Conservation (phyloP, 139 green algal genomes). For the Dunaliella primolecta region DNA sequence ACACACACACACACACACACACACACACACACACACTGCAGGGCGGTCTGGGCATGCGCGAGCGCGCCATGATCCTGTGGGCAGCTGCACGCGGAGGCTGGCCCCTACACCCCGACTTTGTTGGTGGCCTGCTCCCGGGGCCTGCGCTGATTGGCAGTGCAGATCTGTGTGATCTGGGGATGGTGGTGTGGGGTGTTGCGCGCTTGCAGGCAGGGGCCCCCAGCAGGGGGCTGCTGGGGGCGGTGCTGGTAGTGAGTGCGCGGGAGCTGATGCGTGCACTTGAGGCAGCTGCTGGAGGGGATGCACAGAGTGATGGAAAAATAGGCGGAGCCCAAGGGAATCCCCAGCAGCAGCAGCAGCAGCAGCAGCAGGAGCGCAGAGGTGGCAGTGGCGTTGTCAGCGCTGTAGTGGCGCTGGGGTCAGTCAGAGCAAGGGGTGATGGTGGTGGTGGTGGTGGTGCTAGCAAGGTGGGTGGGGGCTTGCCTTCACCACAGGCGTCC, state of each 20-base stretch:
- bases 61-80: background rate
- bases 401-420: no score
- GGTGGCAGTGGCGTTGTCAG: background rate
- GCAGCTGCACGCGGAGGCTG: background rate
- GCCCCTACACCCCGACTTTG: slow-evolving; percentile 10
- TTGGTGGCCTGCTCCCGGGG: background rate
- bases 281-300: background rate
- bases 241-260: background rate
- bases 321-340: background rate
- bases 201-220: background rate
- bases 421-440: no score
- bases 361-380: background rate
- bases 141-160: background rate
- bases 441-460: no score
- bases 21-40: no score
- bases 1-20: no score
- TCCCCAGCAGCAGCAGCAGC: background rate
- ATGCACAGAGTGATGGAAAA: background rate
- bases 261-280: background rate
- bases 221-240: background rate
- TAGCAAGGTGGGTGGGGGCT: no score
- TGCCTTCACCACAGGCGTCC: no score
- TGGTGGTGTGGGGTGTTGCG: background rate
- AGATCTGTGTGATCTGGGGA: background rate
- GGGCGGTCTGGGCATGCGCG: background rate